Evolutionary conservation across 2,329 filamentous ascomycete genomes (phyloP).

Genomic region (Colletotrichum endophyticum): DNA sequence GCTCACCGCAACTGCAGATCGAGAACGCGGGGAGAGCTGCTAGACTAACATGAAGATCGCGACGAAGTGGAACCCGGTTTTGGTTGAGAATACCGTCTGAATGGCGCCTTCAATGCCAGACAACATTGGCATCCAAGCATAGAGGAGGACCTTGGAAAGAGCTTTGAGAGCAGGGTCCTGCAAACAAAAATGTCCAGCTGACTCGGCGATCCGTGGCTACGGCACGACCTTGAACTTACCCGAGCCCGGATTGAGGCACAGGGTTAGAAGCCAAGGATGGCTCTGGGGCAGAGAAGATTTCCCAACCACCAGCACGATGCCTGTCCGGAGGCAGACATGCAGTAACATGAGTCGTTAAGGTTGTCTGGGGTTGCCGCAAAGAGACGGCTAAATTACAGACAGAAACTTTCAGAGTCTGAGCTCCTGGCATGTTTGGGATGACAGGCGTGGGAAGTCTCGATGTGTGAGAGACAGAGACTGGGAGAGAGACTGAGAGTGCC

Average conservation of each 20-base stretch:
- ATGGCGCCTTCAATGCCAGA: neutral
- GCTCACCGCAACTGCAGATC: conserved; percentile 6
- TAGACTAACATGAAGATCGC: neutral
- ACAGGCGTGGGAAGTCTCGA: neutral
- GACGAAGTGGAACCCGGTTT: neutral
- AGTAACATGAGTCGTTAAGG: conserved; percentile 12
- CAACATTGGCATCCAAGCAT: neutral
- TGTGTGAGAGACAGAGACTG: neutral
- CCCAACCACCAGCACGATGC: neutral
- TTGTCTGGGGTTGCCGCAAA: conserved; percentile 11
- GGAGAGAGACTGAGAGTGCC: neutral
- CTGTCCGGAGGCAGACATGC: conserved; percentile 1
- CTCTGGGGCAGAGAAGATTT: neutral
- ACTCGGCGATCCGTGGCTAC: neutral
- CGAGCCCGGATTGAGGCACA: neutral
- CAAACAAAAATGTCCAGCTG: neutral
- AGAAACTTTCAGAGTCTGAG: neutral
- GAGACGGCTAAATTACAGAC: neutral
- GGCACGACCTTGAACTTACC: neutral
- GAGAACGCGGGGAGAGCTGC: neutral
- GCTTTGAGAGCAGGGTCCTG: neutral
- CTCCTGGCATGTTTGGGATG: conserved; percentile 15
- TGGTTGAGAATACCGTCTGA: neutral
- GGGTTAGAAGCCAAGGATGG: neutral
- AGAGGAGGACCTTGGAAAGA: neutral